Conservation (phyloP, 805 yeast species). For the Metschnikowia corniflorae region DNA sequence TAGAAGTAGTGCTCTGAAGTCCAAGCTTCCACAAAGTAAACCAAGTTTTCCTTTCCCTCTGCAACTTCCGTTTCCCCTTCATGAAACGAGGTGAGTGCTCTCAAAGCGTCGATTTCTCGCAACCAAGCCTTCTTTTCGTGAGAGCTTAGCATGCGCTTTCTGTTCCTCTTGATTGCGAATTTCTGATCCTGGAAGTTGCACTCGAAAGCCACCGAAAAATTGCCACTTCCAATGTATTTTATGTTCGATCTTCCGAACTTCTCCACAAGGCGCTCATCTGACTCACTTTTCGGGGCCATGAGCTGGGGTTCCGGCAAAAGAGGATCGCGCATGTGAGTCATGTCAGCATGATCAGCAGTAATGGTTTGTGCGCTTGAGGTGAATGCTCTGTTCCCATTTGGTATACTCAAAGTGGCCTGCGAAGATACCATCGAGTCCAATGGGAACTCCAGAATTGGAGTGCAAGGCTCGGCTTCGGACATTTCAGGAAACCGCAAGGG, state of each 20-base stretch:
- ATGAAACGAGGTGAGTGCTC: slow-evolving; percentile 39
- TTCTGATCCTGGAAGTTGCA: slow-evolving; percentile 64
- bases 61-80: slow-evolving; percentile 39
- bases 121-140: slow-evolving; percentile 57
- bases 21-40: slow-evolving; percentile 83
- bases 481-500: slow-evolving; percentile 3
- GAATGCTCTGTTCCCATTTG: slow-evolving; percentile 8
- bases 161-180: slow-evolving; percentile 87
- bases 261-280: slow-evolving; percentile 44
- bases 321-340: slow-evolving; percentile 5
- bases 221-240: slow-evolving; percentile 74
- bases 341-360: slow-evolving; percentile 4
- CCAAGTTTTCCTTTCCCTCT: slow-evolving; percentile 74
- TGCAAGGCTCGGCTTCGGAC: slow-evolving; percentile 16
- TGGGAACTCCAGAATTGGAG: slow-evolving; percentile 18
- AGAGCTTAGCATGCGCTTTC: slow-evolving; percentile 51
- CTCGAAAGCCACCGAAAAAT: slow-evolving; percentile 84
- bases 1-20: slow-evolving; percentile 71
- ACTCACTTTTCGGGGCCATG: slow-evolving; percentile 10
- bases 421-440: slow-evolving; percentile 21
- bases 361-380: slow-evolving; percentile 13
- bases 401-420: slow-evolving; percentile 19
- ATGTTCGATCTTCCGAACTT: slow-evolving; percentile 58
- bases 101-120: slow-evolving; percentile 74
- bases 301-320: slow-evolving; percentile 1